Conservation (phyloP, 1,284 basidiomycete genomes). For the Cryptococcus depauperatus region DNA sequence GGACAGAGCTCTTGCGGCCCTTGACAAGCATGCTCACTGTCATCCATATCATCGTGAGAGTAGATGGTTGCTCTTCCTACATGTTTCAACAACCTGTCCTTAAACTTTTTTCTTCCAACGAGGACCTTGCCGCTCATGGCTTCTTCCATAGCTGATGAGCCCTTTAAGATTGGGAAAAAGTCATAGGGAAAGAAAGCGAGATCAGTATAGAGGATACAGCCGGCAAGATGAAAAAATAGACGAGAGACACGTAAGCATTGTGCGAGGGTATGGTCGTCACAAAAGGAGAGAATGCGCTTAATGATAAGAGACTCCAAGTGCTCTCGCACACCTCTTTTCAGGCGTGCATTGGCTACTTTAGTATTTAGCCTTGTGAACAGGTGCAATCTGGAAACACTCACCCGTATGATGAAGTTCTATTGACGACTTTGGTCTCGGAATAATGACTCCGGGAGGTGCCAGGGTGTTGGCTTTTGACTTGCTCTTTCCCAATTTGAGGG, state of each 20-base stretch:
- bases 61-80: slow-evolving; percentile 5
- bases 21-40: too few relatives aligned
- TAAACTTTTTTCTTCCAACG: slow-evolving; percentile 9
- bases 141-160: slow-evolving; percentile 7
- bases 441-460: neutral
- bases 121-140: slow-evolving; percentile 6
- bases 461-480: neutral
- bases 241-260: slow-evolving; percentile 9
- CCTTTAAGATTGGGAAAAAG: slow-evolving; percentile 2
- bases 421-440: slow-evolving; percentile 1
- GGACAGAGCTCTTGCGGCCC: slow-evolving; percentile 11
- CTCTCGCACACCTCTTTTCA: neutral
- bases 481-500: neutral
- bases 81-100: slow-evolving; percentile 12
- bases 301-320: slow-evolving; percentile 9
- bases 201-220: slow-evolving; percentile 6
- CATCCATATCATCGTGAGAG: slow-evolving; percentile 12
- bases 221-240: slow-evolving; percentile 12
- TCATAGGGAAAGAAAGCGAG: slow-evolving; percentile 1
- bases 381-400: neutral
- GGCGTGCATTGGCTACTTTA: slow-evolving; percentile 5
- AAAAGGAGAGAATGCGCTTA: slow-evolving; percentile 10
- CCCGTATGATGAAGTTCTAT: slow-evolving; percentile 6
- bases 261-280: neutral
- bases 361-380: neutral